phyloP scores from a whole-genome alignment of 116 monocot genomes.

The Trichopus zeylanicus region DNA sequence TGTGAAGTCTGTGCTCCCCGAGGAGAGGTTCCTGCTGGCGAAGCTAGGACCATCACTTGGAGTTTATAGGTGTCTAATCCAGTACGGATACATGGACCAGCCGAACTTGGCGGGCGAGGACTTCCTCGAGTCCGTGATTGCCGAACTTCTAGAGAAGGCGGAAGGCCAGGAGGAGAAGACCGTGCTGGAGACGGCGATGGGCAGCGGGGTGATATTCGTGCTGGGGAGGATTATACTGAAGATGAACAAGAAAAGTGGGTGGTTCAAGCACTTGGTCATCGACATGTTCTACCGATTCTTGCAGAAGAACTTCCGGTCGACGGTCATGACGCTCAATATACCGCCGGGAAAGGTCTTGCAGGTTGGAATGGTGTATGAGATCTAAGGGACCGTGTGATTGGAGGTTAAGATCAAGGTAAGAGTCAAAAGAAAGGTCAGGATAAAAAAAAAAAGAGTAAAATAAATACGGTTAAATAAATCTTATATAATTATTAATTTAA shows the following conservation, averaged over 20 bases:
- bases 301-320: slow-evolving; percentile 58
- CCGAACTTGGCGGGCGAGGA: slow-evolving; percentile 39
- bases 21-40: slow-evolving; percentile 32
- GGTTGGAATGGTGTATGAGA: slow-evolving; percentile 44
- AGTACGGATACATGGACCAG: slow-evolving; percentile 58
- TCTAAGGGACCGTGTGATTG: slow-evolving; percentile 24
- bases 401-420: too few relatives aligned
- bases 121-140: slow-evolving; percentile 17
- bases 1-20: slow-evolving; percentile 28
- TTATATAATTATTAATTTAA: too few relatives aligned
- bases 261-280: slow-evolving; percentile 22
- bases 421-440: too few relatives aligned
- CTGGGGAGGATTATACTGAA: slow-evolving; percentile 5
- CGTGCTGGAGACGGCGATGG: background rate
- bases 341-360: slow-evolving; percentile 29
- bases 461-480: too few relatives aligned
- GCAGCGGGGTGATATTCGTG: background rate
- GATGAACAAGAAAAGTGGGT: background rate
- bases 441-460: too few relatives aligned
- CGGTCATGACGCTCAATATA: slow-evolving; percentile 24
- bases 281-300: slow-evolving; percentile 37
- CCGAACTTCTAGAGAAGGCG: slow-evolving; percentile 18
- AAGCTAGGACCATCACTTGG: slow-evolving; percentile 33
- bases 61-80: slow-evolving; percentile 50
- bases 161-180: background rate